These are phyloP conservation scores for Apiospora phragmitis DNA, from an alignment of 2,329 filamentous ascomycete genomes.

Conservation along the genomic window DNA sequence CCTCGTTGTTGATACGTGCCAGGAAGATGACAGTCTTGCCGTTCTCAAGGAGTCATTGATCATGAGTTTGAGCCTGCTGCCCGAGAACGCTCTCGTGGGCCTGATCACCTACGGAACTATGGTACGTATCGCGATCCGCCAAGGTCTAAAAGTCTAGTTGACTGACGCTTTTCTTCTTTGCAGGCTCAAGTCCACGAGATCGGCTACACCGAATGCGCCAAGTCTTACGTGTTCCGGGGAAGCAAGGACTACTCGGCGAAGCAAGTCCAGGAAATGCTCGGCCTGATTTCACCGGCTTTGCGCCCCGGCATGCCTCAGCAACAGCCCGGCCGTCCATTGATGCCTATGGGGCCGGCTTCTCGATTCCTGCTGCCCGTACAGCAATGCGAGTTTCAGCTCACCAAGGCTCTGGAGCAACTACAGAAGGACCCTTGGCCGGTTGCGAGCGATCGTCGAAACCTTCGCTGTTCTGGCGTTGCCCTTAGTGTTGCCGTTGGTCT, in stretches of 20 bases:
- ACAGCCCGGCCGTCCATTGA: slow-evolving; percentile 71
- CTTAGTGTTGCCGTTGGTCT: slow-evolving; percentile 91
- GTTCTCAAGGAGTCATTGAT: slow-evolving; percentile 84
- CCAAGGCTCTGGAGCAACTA: slow-evolving; percentile 90
- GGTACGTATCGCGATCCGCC: slow-evolving; percentile 49
- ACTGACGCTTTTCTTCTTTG: slow-evolving; percentile 3
- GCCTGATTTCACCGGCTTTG: slow-evolving; percentile 69
- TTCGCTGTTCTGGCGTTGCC: slow-evolving; percentile 95
- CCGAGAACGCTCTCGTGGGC: slow-evolving; percentile 79
- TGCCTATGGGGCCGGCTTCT: slow-evolving; percentile 77
- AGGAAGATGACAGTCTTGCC: slow-evolving; percentile 82
- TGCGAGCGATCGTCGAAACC: slow-evolving; percentile 83
- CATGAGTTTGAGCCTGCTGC: slow-evolving; percentile 80
- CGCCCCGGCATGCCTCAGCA: slow-evolving; percentile 74
- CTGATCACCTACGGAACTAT: slow-evolving; percentile 91
- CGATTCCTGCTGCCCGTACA: slow-evolving; percentile 92
- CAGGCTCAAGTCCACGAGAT: slow-evolving; percentile 96
- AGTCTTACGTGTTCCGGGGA: slow-evolving; percentile 96
- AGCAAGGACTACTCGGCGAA: slow-evolving; percentile 98
- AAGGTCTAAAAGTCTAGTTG: not conserved
- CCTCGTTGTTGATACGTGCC: slow-evolving; percentile 85
- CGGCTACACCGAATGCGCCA: slow-evolving; percentile 95
- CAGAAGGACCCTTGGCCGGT: slow-evolving; percentile 98
- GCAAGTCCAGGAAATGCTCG: slow-evolving; percentile 99
- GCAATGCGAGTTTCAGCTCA: slow-evolving; percentile 96